Evolutionary conservation across 106 monocot genomes (phyloP), one percentile per base, ranked within the genome.

Genomic region (Amphibolis antarctica): DNA sequence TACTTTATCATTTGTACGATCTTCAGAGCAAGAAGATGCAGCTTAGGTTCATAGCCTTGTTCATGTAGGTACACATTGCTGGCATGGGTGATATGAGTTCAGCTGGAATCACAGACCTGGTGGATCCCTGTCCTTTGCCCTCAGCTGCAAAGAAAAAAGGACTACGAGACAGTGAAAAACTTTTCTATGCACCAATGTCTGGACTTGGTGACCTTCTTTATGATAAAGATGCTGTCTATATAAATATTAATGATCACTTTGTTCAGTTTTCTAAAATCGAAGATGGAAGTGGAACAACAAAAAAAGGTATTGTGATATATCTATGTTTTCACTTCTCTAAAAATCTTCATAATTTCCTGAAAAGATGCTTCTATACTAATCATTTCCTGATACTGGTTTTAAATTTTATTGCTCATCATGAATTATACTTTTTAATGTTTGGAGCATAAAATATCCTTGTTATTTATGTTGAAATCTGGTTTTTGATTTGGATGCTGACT

Each of bases 131-230:
- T 49, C 91, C 98, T 57, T 77, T 98, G 47, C 98, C 98, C 72
- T 98, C 98, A 54, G 82, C 90, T 59, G 91, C 85, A 28, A 98
- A 98, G 76, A 98, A 91, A 67, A 98, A 76, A 66, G 98, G 98
- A 46, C 65, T 98, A 17, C 75, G 98, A 48, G 98, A 91, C 76
- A 98, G 87, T 66, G 98, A 98, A 69, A 98, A 88, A 74, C 78
- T 91, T 49, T 85, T 91, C 65, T 87, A 98, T 77, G 90, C 98
- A 58, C 98, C 98, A 4, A 98, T 98, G 98, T 98, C 98, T 75
- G 98, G 91, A 43, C 71, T 98, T 73, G 98, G 98, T 2, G 98
- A 98, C 63, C 85, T 98, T 62, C 79, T 98, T 22, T 98, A 85
- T 77, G 98, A 98, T 64, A 98, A 87, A 66, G 98, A 98, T 79